Percentiles rank a stretch among this genome's conserved stretches.
phyloP scores from a whole-genome alignment of 2,329 filamentous ascomycete genomes.

The Laburnicola sp. region DNA sequence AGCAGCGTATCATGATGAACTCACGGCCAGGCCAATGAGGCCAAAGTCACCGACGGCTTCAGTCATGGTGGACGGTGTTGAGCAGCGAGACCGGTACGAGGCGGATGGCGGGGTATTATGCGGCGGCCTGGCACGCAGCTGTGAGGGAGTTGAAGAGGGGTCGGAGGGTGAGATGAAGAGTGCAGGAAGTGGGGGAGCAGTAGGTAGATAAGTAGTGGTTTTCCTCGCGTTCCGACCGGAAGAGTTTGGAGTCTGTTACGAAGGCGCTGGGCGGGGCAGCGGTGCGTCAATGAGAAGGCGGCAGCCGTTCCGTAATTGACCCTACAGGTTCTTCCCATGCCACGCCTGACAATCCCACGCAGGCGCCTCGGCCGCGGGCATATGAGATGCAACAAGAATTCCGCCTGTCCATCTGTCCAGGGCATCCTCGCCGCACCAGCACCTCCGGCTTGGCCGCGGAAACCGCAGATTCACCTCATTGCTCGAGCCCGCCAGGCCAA shows the following conservation, averaged over 20 bases:
- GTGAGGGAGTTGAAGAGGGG: slow-evolving; percentile 25
- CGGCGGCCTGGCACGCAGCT: slow-evolving; percentile 35
- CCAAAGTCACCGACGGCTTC: slow-evolving; percentile 55
- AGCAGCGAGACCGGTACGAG: slow-evolving; percentile 9
- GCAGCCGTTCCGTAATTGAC: slow-evolving; percentile 25
- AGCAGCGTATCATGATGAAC: slow-evolving; percentile 16
- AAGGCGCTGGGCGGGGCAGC: slow-evolving; percentile 35
- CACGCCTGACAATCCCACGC: slow-evolving; percentile 18
- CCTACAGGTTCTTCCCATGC: slow-evolving; percentile 30
- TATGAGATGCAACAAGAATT: slow-evolving; percentile 17
- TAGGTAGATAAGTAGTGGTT: slow-evolving; percentile 40
- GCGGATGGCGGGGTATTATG: slow-evolving; percentile 34
- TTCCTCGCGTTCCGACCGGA: slow-evolving; percentile 35
- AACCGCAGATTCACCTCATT: background rate
- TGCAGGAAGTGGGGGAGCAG: slow-evolving; percentile 27
- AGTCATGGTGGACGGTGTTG: slow-evolving; percentile 38
- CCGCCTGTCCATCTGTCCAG: background rate
- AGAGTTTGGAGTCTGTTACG: slow-evolving; percentile 36
- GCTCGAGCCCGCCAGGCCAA: background rate
- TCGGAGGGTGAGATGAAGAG: slow-evolving; percentile 25
- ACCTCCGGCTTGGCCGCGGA: slow-evolving; percentile 13
- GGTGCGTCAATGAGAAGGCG: slow-evolving; percentile 16
- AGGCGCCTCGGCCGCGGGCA: slow-evolving; percentile 38
- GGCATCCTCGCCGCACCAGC: background rate
- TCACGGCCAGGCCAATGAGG: slow-evolving; percentile 56